These are phyloP conservation scores for Miamiensis avidus DNA, from an alignment of 169 alveolate genomes.

Conservation along the genomic window DNA sequence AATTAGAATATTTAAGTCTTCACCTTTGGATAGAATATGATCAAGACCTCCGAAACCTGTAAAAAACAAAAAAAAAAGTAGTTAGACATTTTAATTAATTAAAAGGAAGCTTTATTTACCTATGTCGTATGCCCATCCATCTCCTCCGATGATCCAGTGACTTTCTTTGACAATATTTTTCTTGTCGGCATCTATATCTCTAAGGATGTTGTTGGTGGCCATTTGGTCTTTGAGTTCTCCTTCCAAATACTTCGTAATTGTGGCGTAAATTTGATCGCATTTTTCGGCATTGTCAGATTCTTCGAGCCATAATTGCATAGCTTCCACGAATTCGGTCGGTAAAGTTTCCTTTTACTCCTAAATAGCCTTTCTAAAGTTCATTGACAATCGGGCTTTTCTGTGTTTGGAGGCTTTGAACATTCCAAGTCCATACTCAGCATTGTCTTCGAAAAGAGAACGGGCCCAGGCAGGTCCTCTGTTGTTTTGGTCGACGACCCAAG, in stretches of 20 bases:
- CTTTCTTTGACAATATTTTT: constrained; percentile 32
- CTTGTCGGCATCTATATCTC: not conserved
- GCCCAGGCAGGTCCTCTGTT: constrained; percentile 80
- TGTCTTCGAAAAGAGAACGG: constrained; percentile 71
- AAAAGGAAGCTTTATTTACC: constrained; percentile 71
- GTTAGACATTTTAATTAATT: constrained; percentile 33
- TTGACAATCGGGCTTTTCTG: constrained; percentile 6
- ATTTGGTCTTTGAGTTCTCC: constrained; percentile 11
- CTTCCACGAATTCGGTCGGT: constrained; percentile 14
- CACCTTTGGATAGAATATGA: too few species aligned
- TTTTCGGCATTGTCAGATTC: constrained; percentile 30
- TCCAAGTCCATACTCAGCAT: constrained; percentile 75
- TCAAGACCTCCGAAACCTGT: not conserved
- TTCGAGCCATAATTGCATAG: constrained; percentile 47
- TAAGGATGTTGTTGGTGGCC: constrained; percentile 20
- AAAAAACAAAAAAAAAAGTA: not conserved
- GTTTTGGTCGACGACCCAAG: constrained; percentile 52
- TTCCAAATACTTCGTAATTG: constrained; percentile 28
- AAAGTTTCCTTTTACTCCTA: not conserved
- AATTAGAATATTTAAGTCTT: too few species aligned
- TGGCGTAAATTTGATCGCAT: constrained; percentile 43
- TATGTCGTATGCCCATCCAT: constrained; percentile 78
- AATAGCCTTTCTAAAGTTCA: not conserved
- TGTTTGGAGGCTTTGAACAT: constrained; percentile 50
- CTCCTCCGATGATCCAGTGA: constrained; percentile 70